Percentiles rank a stretch among this genome's conserved stretches.
These are phyloP conservation scores for Hypoxylon intermedium DNA, from an alignment of 495 filamentous ascomycete genomes.

Conservation along the genomic window DNA sequence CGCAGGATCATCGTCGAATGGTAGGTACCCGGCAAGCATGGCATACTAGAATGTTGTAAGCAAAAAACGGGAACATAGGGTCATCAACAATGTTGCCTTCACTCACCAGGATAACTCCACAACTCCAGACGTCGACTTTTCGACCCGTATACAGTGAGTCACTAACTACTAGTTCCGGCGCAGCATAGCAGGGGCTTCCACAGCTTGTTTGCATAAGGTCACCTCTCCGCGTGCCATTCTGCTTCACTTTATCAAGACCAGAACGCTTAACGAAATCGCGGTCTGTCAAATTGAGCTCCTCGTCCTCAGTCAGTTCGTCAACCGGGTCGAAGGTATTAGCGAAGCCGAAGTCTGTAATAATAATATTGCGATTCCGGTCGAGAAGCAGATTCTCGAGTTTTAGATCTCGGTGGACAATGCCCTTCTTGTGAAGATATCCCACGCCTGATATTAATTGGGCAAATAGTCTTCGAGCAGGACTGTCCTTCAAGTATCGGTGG, in stretches of 20 bases:
- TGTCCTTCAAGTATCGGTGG: constrained; percentile 94
- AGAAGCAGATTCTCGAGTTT: constrained; percentile 97
- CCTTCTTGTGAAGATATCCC: constrained; percentile 98
- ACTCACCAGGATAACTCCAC: constrained; percentile 96
- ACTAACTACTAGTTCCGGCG: constrained; percentile 95
- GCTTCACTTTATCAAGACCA: constrained; percentile 70
- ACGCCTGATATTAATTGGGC: constrained; percentile 96
- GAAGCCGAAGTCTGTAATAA: constrained; percentile 99
- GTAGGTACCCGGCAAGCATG: constrained; percentile 98
- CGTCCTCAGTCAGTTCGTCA: constrained; percentile 88
- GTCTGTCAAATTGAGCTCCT: constrained; percentile 85
- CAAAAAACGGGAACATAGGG: constrained; percentile 15
- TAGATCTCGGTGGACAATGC: constrained; percentile 96
- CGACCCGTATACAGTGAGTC: constrained; percentile 96
- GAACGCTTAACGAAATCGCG: constrained; percentile 82
- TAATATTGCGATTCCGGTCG: constrained; percentile 96
- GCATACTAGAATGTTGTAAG: constrained; percentile 73
- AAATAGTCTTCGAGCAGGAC: constrained; percentile 87
- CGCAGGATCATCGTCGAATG: constrained; percentile 97
- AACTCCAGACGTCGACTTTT: constrained; percentile 99
- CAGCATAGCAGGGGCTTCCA: constrained; percentile 92
- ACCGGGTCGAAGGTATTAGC: constrained; percentile 93
- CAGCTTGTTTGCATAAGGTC: constrained; percentile 84
- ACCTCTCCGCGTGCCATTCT: constrained; percentile 67
- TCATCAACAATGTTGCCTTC: constrained; percentile 20